These are phyloP conservation scores for Penicillium arizonense DNA, from an alignment of 495 filamentous ascomycete species.

Conservation along the genomic window DNA sequence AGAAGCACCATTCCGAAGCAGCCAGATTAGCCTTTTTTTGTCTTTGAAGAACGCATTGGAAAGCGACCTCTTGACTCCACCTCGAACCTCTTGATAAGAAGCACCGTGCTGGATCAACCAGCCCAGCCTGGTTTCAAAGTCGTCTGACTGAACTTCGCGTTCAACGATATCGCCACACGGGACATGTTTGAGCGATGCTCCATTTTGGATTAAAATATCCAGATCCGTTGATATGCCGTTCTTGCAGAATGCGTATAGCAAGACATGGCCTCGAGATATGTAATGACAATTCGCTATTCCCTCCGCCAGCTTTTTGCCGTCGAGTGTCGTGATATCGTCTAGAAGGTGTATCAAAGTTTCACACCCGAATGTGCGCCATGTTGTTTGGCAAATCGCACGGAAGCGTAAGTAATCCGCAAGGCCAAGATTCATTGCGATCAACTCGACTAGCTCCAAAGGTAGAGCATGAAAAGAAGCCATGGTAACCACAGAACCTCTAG, in stretches of 20 bases:
- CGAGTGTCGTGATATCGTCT: too few relatives aligned
- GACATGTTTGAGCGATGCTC: conserved; percentile 5
- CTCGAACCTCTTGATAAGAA: background rate
- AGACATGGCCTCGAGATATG: conserved; percentile 9
- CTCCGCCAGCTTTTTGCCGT: too few relatives aligned
- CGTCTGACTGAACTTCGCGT: conserved; percentile 3
- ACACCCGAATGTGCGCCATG: conserved; percentile 3
- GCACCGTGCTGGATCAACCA: conserved; percentile 1
- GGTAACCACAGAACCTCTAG: background rate
- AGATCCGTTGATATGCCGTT: background rate
- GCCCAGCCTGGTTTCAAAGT: conserved; percentile 1
- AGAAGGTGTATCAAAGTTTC: background rate
- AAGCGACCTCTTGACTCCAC: background rate
- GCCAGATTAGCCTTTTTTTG: background rate
- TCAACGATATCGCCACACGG: conserved; percentile 4
- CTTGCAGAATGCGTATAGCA: conserved; percentile 4
- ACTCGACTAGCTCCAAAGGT: conserved; percentile 8
- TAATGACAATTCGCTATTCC: background rate
- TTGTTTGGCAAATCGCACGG: conserved; percentile 3
- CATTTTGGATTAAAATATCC: background rate
- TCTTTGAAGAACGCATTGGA: background rate
- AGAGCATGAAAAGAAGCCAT: conserved; percentile 4
- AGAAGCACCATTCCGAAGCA: conserved; percentile 1
- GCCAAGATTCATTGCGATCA: conserved; percentile 7
- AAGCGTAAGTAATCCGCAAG: conserved; percentile 13